phyloP scores from a whole-genome alignment of 768 basidiomycete genomes.

The Coprinopsis cinerea region DNA sequence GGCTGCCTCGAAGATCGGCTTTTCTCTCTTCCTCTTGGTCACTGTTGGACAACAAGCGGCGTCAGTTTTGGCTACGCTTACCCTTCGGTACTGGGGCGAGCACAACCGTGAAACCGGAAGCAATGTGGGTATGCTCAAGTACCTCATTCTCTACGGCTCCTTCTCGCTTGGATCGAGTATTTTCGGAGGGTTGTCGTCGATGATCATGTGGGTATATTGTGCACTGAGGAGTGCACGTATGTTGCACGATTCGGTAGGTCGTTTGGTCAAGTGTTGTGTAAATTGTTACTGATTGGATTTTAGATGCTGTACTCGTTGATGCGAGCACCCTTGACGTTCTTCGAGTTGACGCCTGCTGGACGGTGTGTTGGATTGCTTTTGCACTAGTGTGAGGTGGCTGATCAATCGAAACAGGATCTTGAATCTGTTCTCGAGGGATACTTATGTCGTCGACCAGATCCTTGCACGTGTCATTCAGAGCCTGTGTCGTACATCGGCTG shows the following conservation, averaged over 20 bases:
- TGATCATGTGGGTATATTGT: slow-evolving; percentile 75
- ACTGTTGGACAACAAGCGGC: slow-evolving; percentile 52
- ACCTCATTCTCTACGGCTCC: slow-evolving; percentile 60
- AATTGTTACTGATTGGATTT: slow-evolving; percentile 1
- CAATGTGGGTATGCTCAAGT: slow-evolving; percentile 53
- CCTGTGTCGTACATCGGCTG: slow-evolving; percentile 58
- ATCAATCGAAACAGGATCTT: slow-evolving; percentile 50
- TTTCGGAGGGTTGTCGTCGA: slow-evolving; percentile 46
- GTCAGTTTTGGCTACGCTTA: slow-evolving; percentile 54
- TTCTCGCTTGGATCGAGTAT: slow-evolving; percentile 56
- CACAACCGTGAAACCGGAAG: slow-evolving; percentile 56
- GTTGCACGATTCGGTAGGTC: slow-evolving; percentile 69
- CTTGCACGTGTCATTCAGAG: slow-evolving; percentile 72
- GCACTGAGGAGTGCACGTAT: slow-evolving; percentile 65
- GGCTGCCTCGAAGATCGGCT: slow-evolving; percentile 73
- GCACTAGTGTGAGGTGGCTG: background rate
- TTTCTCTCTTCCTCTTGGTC: slow-evolving; percentile 53
- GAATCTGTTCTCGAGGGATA: slow-evolving; percentile 89
- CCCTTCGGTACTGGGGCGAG: slow-evolving; percentile 80
- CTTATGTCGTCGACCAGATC: slow-evolving; percentile 79
- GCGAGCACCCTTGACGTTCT: slow-evolving; percentile 80
- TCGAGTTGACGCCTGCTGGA: slow-evolving; percentile 84
- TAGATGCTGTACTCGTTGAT: slow-evolving; percentile 80
- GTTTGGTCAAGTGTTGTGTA: background rate
- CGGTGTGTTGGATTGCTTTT: slow-evolving; percentile 36